Percentiles rank a stretch among this genome's conserved stretches.
Evolutionary conservation across 257 asterid species (phyloP).

Genomic region (Euphrasia confusa): DNA sequence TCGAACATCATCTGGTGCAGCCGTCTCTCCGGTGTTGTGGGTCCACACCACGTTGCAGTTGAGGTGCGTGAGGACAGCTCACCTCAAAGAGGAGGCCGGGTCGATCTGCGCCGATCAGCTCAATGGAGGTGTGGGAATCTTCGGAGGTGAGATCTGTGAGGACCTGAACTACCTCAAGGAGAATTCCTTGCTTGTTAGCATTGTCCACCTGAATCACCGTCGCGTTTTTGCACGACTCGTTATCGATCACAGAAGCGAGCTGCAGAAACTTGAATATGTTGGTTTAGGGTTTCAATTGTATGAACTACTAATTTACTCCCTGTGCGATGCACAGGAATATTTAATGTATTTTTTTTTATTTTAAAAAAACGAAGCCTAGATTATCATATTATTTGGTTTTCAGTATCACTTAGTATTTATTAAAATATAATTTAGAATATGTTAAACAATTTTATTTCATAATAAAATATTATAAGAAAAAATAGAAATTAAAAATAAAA

Average conservation of each 20-base stretch:
- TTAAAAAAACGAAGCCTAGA: too few species aligned
- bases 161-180: constrained; percentile 86
- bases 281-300: too few species aligned
- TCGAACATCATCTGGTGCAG: constrained; percentile 98
- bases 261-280: too few species aligned
- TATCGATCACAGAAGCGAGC: constrained; percentile 50
- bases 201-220: constrained; percentile 94
- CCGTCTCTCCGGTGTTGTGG: constrained; percentile 83
- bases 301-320: too few species aligned
- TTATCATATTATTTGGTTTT: too few species aligned
- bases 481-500: too few species aligned
- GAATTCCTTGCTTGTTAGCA: constrained; percentile 91
- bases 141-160: constrained; percentile 80
- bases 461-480: too few species aligned
- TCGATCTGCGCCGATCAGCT: constrained; percentile 83
- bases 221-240: constrained; percentile 80
- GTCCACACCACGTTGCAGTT: constrained; percentile 98
- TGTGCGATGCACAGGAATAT: too few species aligned
- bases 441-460: too few species aligned
- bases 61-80: constrained; percentile 84
- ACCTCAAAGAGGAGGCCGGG: constrained; percentile 98
- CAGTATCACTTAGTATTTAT: too few species aligned
- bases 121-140: constrained; percentile 78
- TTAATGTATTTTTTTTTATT: too few species aligned
- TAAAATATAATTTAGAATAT: too few species aligned